Evolutionary conservation across 768 basidiomycete genomes (phyloP), one percentile per base, ranked within the genome.

Genomic region (Amanita inopinata): DNA sequence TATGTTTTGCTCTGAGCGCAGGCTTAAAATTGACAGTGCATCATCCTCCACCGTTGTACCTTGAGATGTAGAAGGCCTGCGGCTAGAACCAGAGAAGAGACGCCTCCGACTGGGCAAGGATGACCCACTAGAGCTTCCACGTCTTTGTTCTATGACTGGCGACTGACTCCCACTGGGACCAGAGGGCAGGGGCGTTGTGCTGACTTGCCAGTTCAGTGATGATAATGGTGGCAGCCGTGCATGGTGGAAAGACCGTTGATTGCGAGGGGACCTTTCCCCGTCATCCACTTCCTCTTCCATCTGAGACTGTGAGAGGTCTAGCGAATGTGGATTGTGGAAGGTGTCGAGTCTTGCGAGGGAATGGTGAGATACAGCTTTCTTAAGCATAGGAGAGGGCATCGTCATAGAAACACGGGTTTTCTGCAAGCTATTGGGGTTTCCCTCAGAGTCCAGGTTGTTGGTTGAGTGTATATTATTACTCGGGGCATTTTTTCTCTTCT

Each of bases 231-330:
- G 73, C n/a, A 77, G 56, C 27, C 75, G 71, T 10, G 74, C 56
- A 33, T 71, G 70, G 55, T 79, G 72, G 49, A 80, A 81, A n/a
- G 75, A 78, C 27, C 73, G 73, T 54, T 78, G 78, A 55, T 80
- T 78, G 46, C 62, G 67, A 11, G 60, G 61, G 22, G 28, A 11
- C 38, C 58, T 55, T 65, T 70, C 15, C 63, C 61, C 14, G 50
- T 38, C n/a, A 52, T 37, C 19, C 51, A 45, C 12, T 64, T 53
- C 22, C 52, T 55, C 33, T 64, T 58, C 34, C 23, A 3, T 19
- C 10, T 31, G 18, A 9, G 22, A 34, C 8, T 24, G 15, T 20
- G 25, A 27, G 4, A 24, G 22, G 17, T 54, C 45, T 36, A 61
- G 56, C n/a, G 55, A 25, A n/a, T n/a, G n/a, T n/a, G n/a, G n/a